A percentile compares a stretch with the other conserved stretches of the same genome.
phyloP scores from a whole-genome alignment of 352 stramenopile species.

The Pythium dissimile region DNA sequence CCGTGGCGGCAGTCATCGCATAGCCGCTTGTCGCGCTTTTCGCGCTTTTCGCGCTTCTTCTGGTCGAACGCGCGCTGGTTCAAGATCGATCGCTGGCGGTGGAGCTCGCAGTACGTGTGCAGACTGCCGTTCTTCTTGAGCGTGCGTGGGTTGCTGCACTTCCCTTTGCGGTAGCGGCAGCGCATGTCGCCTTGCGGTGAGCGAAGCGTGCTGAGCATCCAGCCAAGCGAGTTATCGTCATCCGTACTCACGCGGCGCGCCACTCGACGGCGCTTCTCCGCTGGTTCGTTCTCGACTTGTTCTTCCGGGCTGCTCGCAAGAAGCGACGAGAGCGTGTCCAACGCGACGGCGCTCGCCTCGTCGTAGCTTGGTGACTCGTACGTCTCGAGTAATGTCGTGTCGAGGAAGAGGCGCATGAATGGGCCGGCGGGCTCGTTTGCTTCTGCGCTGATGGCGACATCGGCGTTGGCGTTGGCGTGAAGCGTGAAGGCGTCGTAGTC shows the following conservation, averaged over 20 bases:
- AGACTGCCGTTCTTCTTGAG: slow-evolving; percentile 62
- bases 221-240: background rate
- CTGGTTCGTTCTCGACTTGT: no score
- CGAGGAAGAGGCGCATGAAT: slow-evolving; percentile 14
- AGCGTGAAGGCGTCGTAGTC: background rate
- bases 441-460: background rate
- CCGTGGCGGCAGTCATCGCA: background rate
- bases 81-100: slow-evolving; percentile 47
- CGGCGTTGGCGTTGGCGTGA: background rate
- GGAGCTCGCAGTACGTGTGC: slow-evolving; percentile 64
- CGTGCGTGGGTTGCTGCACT: slow-evolving; percentile 43
- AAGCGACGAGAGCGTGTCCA: slow-evolving; percentile 6
- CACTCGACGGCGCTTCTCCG: background rate
- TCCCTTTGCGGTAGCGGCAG: slow-evolving; percentile 49
- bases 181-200: slow-evolving; percentile 11
- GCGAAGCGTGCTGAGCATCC: slow-evolving; percentile 10
- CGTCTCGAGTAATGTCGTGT: slow-evolving; percentile 7
- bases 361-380: slow-evolving; percentile 24
- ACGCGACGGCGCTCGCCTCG: slow-evolving; percentile 10
- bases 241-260: no score
- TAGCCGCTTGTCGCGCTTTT: background rate
- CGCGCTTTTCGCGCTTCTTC: slow-evolving; percentile 11
- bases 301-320: no score
- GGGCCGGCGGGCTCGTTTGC: background rate
- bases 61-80: slow-evolving; percentile 47